Conservation (phyloP, 2,329 filamentous ascomycete species). For the Xylaria hypoxylon region DNA sequence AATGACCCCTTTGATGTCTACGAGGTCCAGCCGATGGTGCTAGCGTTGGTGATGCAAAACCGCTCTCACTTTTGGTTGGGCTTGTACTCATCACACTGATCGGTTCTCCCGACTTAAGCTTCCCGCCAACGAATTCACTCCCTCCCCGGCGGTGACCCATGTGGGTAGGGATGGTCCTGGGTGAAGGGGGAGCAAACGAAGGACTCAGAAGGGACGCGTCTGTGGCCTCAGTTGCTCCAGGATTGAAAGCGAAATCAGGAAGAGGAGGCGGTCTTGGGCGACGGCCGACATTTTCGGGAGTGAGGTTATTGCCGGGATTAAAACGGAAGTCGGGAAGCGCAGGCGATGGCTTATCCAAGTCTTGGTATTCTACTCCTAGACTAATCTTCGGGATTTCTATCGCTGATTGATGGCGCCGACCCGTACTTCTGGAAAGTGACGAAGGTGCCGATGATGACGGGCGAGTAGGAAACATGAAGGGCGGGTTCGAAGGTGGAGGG, state of each 20-base stretch:
- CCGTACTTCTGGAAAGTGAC: slow-evolving; percentile 61
- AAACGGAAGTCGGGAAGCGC: slow-evolving; percentile 51
- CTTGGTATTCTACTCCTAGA: slow-evolving; percentile 37
- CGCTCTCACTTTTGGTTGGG: slow-evolving; percentile 72
- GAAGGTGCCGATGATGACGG: slow-evolving; percentile 61
- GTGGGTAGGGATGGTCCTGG: slow-evolving; percentile 63
- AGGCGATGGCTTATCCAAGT: slow-evolving; percentile 41
- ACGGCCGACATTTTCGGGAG: slow-evolving; percentile 49
- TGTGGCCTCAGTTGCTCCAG: slow-evolving; percentile 52
- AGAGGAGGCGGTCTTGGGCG: slow-evolving; percentile 57
- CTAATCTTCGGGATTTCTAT: slow-evolving; percentile 55
- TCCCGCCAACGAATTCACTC: slow-evolving; percentile 88
- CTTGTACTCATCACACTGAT: slow-evolving; percentile 75
- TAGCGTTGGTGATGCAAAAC: slow-evolving; percentile 68
- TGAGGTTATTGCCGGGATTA: slow-evolving; percentile 51
- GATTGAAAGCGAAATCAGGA: slow-evolving; percentile 69
- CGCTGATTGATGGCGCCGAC: slow-evolving; percentile 65
- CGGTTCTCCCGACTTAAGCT: slow-evolving; percentile 67
- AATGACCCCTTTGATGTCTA: slow-evolving; percentile 73
- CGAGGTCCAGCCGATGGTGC: slow-evolving; percentile 61
- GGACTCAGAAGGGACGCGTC: slow-evolving; percentile 61
- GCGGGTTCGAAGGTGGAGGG: slow-evolving; percentile 71
- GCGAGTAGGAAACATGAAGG: slow-evolving; percentile 71
- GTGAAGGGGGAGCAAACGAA: slow-evolving; percentile 65
- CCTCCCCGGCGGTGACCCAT: slow-evolving; percentile 84